These are phyloP conservation scores for Fusarium euwallaceae DNA, from an alignment of 2,329 filamentous ascomycete genomes.

Conservation along the genomic window DNA sequence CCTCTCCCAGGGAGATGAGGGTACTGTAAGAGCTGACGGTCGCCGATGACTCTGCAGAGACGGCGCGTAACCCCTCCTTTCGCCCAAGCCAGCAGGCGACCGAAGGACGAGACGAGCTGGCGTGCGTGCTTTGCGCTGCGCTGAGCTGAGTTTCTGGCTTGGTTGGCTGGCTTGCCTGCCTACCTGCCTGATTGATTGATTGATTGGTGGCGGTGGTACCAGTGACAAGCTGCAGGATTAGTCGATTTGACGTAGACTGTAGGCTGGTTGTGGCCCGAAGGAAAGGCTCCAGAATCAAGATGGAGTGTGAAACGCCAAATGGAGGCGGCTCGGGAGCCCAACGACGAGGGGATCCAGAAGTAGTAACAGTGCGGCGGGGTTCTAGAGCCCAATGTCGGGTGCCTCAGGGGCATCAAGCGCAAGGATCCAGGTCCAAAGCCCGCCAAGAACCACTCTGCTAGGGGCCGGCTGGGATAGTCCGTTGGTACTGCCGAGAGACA, in stretches of 20 bases:
- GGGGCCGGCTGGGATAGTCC: slow-evolving; percentile 1
- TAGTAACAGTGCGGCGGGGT: slow-evolving; percentile 30
- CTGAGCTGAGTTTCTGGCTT: slow-evolving; percentile 20
- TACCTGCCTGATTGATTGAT: slow-evolving; percentile 8
- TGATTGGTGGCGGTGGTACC: slow-evolving; percentile 29
- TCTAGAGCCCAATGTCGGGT: slow-evolving; percentile 26
- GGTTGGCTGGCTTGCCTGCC: slow-evolving; percentile 29
- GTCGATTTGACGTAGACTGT: slow-evolving; percentile 14
- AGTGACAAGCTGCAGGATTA: slow-evolving; percentile 22
- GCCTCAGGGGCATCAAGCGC: slow-evolving; percentile 34
- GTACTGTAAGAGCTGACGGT: slow-evolving; percentile 43
- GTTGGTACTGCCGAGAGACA: slow-evolving; percentile 7
- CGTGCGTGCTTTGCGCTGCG: slow-evolving; percentile 19
- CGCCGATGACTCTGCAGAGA: slow-evolving; percentile 45
- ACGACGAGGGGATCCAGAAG: slow-evolving; percentile 30
- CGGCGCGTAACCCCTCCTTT: slow-evolving; percentile 46
- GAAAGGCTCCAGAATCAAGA: slow-evolving; percentile 16
- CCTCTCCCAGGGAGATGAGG: slow-evolving; percentile 38
- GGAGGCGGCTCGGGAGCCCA: slow-evolving; percentile 26
- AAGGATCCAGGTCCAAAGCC: slow-evolving; percentile 28
- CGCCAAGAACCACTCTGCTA: slow-evolving; percentile 18
- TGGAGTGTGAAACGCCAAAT: slow-evolving; percentile 9
- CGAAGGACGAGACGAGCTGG: slow-evolving; percentile 27
- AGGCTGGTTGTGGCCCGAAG: slow-evolving; percentile 16
- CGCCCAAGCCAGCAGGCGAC: slow-evolving; percentile 32